These are phyloP conservation scores for Rhinocladiella mackenziei DNA, from an alignment of 2,329 filamentous ascomycete species.

Conservation along the genomic window DNA sequence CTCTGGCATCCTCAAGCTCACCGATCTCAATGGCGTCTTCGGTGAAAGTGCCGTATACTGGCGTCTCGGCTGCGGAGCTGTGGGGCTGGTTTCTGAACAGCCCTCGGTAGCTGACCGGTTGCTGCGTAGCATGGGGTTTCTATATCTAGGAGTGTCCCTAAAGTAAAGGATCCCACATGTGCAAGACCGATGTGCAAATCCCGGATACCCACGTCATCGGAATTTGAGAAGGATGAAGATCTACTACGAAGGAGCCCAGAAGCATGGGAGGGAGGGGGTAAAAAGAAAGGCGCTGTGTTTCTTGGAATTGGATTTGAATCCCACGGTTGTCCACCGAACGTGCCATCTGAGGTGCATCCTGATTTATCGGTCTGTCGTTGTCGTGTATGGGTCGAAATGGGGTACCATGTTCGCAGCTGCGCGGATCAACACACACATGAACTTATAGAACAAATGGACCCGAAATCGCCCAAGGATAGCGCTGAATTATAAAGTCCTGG, in stretches of 20 bases:
- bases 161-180: slow-evolving; percentile 14
- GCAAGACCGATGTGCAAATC: slow-evolving; percentile 14
- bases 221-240: slow-evolving; percentile 9
- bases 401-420: no score
- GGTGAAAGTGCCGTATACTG: slow-evolving; percentile 11
- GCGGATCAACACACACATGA: no score
- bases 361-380: no score
- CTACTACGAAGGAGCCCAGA: slow-evolving; percentile 2
- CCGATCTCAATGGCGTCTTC: slow-evolving; percentile 1
- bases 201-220: slow-evolving; percentile 18
- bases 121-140: slow-evolving; percentile 1
- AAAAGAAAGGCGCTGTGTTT: slow-evolving; percentile 6
- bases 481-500: no score
- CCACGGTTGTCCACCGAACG: neutral
- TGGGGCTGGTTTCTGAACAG: slow-evolving; percentile 3
- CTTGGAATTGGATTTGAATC: neutral
- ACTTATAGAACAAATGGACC: no score
- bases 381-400: no score
- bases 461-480: no score
- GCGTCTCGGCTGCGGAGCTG: neutral
- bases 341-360: neutral
- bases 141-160: slow-evolving; percentile 11
- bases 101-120: slow-evolving; percentile 1
- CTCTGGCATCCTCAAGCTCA: neutral
- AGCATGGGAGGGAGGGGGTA: neutral